phyloP scores from a whole-genome alignment of 2,329 filamentous ascomycete species.

The Talaromyces albobiverticillius region DNA sequence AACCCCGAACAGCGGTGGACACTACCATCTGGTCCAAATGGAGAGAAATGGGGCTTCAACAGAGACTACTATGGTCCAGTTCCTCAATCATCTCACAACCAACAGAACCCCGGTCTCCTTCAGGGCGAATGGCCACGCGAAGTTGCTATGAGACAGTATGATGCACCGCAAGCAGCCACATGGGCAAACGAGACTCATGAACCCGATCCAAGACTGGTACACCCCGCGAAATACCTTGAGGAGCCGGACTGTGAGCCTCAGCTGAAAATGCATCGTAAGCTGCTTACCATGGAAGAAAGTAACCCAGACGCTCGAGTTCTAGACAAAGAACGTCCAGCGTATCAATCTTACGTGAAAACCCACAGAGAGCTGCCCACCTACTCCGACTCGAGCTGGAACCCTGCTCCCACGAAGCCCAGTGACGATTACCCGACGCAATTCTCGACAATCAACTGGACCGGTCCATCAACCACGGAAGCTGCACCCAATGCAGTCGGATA shows the following conservation, averaged over 20 bases:
- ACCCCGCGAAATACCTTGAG: constrained; percentile 13
- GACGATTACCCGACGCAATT: not conserved
- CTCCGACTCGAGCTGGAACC: constrained; percentile 10
- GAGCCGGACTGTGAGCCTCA: constrained; percentile 8
- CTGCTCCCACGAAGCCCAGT: not conserved
- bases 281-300: constrained; percentile 6
- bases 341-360: constrained; percentile 7
- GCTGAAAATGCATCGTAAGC: constrained; percentile 11
- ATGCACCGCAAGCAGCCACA: constrained; percentile 12
- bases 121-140: constrained; percentile 14
- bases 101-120: constrained; percentile 12
- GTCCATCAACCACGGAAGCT: not conserved
- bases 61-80: constrained; percentile 15
- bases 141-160: constrained; percentile 14
- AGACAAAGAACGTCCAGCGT: constrained; percentile 3
- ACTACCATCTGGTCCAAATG: constrained; percentile 6
- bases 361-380: constrained; percentile 15
- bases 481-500: not conserved
- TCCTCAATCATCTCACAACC: constrained; percentile 5
- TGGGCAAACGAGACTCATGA: constrained; percentile 13
- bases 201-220: constrained; percentile 13
- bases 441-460: not conserved
- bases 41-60: constrained; percentile 13
- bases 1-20: constrained; percentile 14
- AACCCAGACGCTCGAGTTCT: constrained; percentile 2